Conservation (phyloP, 129 eudicot species). For the Artemisia tridentata region DNA sequence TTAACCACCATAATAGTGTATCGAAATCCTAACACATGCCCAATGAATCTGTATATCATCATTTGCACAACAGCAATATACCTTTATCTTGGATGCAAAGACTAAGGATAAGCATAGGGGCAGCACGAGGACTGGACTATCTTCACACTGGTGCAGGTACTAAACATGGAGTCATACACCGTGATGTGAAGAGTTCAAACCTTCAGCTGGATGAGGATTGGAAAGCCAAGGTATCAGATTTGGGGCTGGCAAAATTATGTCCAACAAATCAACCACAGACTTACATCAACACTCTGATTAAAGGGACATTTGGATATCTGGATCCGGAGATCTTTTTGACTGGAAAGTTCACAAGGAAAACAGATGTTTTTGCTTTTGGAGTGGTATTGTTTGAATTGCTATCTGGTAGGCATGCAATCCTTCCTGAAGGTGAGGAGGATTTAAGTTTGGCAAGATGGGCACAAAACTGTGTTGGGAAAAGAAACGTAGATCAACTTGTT, state of each 20-base stretch:
- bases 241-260: background rate
- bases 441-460: slow-evolving; percentile 27
- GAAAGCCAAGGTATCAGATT: background rate
- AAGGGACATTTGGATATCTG: slow-evolving; percentile 20
- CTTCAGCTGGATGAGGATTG: background rate
- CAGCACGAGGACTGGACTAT: slow-evolving; percentile 21
- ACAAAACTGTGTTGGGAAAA: slow-evolving; percentile 6
- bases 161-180: slow-evolving; percentile 20
- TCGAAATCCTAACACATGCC: too few species aligned
- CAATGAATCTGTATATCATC: slow-evolving; percentile 9
- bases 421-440: slow-evolving; percentile 1
- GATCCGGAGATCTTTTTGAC: slow-evolving; percentile 19
- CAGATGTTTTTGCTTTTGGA: slow-evolving; percentile 29
- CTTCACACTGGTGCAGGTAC: slow-evolving; percentile 7
- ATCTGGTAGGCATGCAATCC: slow-evolving; percentile 20
- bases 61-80: background rate
- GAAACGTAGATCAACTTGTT: slow-evolving; percentile 2
- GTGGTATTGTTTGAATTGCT: slow-evolving; percentile 19
- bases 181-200: slow-evolving; percentile 23
- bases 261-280: background rate
- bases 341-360: slow-evolving; percentile 14
- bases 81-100: slow-evolving; percentile 21
- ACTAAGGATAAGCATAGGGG: slow-evolving; percentile 19
- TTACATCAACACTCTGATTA: background rate
- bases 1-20: too few species aligned